Percentiles rank a stretch among this genome's conserved stretches.
phyloP scores from a whole-genome alignment of 1,284 basidiomycete genomes.

The Pholiota adiposa region DNA sequence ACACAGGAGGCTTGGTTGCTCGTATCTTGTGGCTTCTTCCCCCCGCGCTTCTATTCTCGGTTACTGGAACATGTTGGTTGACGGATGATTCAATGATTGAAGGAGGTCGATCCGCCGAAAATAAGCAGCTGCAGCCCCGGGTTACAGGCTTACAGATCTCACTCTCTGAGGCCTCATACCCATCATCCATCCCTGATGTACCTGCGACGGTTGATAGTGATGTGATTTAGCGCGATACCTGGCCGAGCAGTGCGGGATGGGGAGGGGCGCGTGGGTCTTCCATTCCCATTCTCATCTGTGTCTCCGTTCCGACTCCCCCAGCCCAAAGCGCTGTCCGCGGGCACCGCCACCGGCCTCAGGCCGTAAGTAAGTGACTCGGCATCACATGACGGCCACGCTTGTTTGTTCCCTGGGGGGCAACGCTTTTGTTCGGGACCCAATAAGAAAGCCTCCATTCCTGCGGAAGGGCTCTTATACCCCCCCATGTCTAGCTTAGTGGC shows the following conservation, averaged over 20 bases:
- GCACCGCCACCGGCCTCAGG: too few species aligned
- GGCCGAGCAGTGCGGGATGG: constrained; percentile 1
- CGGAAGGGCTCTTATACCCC: constrained; percentile 17
- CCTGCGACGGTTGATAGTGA: constrained; percentile 4
- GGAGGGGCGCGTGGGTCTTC: background rate
- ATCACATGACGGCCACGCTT: constrained; percentile 8
- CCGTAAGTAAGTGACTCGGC: too few species aligned
- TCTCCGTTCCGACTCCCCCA: constrained; percentile 16
- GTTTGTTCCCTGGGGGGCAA: constrained; percentile 23
- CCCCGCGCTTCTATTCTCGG: background rate
- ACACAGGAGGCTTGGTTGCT: too few species aligned
- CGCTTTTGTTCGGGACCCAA: constrained; percentile 25
- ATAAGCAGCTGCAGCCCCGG: background rate
- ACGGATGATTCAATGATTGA: background rate
- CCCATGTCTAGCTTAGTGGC: constrained; percentile 12
- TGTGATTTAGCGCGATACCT: too few species aligned
- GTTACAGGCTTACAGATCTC: too few species aligned
- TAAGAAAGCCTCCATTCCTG: constrained; percentile 7
- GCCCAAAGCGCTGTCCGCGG: constrained; percentile 13
- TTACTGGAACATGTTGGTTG: background rate
- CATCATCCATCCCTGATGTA: background rate
- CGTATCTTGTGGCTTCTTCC: background rate
- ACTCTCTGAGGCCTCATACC: background rate
- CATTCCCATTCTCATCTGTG: background rate
- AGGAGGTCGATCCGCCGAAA: background rate